Base-by-base conservation (phyloP, 371 early-diverging fungal genomes). In the Dinochytrium kinnereticum region DNA sequence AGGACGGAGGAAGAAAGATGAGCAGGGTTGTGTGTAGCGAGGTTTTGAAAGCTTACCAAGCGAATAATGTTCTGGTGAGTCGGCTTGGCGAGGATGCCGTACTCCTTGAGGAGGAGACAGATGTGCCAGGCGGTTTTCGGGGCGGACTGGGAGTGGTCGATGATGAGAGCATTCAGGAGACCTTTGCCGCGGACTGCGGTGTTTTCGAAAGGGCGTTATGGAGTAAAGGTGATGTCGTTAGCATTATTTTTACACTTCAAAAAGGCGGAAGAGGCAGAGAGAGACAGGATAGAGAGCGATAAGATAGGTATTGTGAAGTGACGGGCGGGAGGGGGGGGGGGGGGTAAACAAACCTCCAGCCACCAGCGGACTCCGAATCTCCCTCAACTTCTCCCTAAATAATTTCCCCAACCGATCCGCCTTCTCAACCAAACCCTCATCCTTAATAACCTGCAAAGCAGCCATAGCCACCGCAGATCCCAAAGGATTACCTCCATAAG, bases 31-130 rank as follows among this genome's bases (percentile, higher is more conserved):
- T n/a, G n/a, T n/a, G n/a, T n/a, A n/a, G n/a, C n/a, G n/a, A n/a
- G n/a, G n/a, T n/a, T n/a, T n/a, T n/a, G n/a, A n/a, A n/a, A n/a
- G n/a, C 66, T 68, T 68, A 79, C 80, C 38, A 98, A 86, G 34
- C 99, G 94, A 73, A 98, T 98, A 80, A 98, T 97, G 88, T 94
- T 96, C 70, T 91, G 89, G 86, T 98, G 99, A n/a, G 99, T 98
- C 44, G 98, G 99, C 85, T 98, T 98, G 72, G 97, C 96, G 66
- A 98, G 88, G 51, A 98, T 81, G 37, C 98, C 98, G 78, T 92
- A 89, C 70, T 91, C 87, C 82, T 96, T 96, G 75, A 98, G 86
- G 67, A 97, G 79, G 72, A 98, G 84, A 80, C 98, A 98, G 64
- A 98, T 85, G 78, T 98, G 94, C 98, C 98, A 98, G 17, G 98